These are phyloP conservation scores for Colletotrichum chrysophilum DNA, from an alignment of 2,329 filamentous ascomycete species.

Conservation along the genomic window DNA sequence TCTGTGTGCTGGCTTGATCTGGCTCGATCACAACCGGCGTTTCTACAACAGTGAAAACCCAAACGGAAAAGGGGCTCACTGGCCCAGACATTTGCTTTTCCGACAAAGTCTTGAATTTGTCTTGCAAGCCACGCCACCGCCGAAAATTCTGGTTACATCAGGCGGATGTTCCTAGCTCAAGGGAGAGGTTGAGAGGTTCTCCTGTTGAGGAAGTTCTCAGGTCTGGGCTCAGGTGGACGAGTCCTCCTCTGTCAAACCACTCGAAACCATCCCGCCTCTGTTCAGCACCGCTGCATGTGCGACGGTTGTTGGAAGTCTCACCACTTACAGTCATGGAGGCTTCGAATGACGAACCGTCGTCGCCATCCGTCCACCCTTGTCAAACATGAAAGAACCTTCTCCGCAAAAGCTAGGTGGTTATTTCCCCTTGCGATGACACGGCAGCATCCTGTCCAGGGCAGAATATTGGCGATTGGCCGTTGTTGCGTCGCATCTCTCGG, in stretches of 20 bases:
- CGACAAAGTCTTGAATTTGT: not conserved
- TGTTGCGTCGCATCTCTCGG: not conserved
- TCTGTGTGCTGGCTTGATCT: not conserved
- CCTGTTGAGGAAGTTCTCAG: not conserved
- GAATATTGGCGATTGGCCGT: not conserved
- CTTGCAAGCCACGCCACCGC: not conserved
- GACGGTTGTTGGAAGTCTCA: not conserved
- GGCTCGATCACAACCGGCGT: not conserved
- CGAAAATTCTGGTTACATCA: not conserved
- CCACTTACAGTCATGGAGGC: not conserved
- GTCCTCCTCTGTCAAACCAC: not conserved
- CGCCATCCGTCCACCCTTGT: not conserved
- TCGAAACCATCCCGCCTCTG: not conserved
- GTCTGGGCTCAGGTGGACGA: not conserved
- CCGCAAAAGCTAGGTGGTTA: not conserved
- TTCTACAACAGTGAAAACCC: not conserved
- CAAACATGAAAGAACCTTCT: not conserved
- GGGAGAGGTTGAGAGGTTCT: not conserved
- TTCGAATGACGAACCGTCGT: not conserved
- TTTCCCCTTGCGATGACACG: not conserved
- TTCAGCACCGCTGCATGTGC: not conserved
- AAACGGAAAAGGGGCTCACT: not conserved
- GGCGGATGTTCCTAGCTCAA: not conserved
- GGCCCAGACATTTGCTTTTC: not conserved
- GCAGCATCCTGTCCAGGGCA: not conserved